Evolutionary conservation across 2,329 filamentous ascomycete genomes (phyloP).

Genomic region (Trichoderma sp.): DNA sequence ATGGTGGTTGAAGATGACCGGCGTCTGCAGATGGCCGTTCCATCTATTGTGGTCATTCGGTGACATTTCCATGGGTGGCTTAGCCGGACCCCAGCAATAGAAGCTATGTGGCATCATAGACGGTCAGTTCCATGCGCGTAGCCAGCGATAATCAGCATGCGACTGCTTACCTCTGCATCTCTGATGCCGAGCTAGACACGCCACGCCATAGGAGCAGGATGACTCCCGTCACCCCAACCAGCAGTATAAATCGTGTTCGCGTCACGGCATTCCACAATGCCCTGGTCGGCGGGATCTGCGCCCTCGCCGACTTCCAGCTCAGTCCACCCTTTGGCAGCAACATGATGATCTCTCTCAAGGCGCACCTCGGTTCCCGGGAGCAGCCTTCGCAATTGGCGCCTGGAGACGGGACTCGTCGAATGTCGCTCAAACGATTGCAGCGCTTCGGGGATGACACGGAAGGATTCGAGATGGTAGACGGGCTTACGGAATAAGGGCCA

Average conservation of each 20-base stretch:
- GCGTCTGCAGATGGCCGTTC: constrained; percentile 84
- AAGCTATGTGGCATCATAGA: constrained; percentile 57
- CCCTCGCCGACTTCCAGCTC: constrained; percentile 86
- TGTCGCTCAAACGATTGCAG: not conserved
- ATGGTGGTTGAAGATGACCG: constrained; percentile 95
- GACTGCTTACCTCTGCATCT: constrained; percentile 78
- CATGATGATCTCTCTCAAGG: constrained; percentile 55
- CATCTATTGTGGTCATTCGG: constrained; percentile 87
- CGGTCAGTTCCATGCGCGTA: not conserved
- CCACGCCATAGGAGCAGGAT: constrained; percentile 85
- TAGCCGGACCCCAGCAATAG: constrained; percentile 93
- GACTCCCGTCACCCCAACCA: constrained; percentile 66
- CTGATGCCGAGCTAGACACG: constrained; percentile 72
- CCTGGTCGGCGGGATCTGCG: constrained; percentile 72
- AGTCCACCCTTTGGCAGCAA: constrained; percentile 86
- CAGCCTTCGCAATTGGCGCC: not conserved
- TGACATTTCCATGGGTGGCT: constrained; percentile 94
- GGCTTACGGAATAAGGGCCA: not conserved
- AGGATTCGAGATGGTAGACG: not conserved
- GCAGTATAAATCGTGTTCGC: constrained; percentile 72
- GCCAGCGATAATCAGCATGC: not conserved
- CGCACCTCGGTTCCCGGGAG: not conserved
- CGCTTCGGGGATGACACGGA: constrained; percentile 5
- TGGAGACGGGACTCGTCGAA: not conserved
- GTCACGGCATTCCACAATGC: constrained; percentile 68